Conservation (phyloP, 2,329 filamentous ascomycete species). For the Fusarium tuaranense region DNA sequence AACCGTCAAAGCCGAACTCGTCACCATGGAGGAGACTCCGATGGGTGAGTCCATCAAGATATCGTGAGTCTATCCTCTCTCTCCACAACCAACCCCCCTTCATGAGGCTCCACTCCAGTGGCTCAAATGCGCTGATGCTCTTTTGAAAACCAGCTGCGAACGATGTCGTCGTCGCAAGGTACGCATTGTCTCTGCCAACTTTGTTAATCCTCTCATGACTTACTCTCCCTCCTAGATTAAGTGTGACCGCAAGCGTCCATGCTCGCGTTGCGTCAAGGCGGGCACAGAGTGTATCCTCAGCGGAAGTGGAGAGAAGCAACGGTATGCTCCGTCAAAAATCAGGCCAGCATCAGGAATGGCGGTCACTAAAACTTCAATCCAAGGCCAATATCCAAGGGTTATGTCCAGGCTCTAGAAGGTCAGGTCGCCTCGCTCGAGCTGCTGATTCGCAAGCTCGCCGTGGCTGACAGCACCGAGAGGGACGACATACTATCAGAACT, state of each 20-base stretch:
- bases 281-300: slow-evolving; percentile 54
- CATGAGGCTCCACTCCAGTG: slow-evolving; percentile 4
- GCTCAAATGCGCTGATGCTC: slow-evolving; percentile 12
- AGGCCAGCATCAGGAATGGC: background rate
- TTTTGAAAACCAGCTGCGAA: slow-evolving; percentile 51
- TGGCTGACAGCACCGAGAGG: slow-evolving; percentile 53
- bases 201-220: background rate
- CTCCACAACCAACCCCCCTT: slow-evolving; percentile 1
- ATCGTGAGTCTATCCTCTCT: slow-evolving; percentile 45
- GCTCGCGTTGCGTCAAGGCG: slow-evolving; percentile 60
- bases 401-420: slow-evolving; percentile 61
- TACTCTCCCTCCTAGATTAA: slow-evolving; percentile 56
- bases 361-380: background rate
- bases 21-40: slow-evolving; percentile 49
- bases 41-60: slow-evolving; percentile 52
- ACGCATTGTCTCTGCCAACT: background rate
- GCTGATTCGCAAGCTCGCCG: slow-evolving; percentile 58
- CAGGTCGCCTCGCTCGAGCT: slow-evolving; percentile 59
- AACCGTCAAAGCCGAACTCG: background rate
- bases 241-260: slow-evolving; percentile 64
- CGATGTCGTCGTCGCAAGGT: slow-evolving; percentile 59
- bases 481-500: slow-evolving; percentile 56
- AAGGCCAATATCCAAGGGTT: slow-evolving; percentile 58
- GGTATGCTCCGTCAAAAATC: slow-evolving; percentile 44
- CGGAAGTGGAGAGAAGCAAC: slow-evolving; percentile 57